Evolutionary conservation across 2,329 filamentous ascomycete species (phyloP).

Genomic region (Colletotrichum filicis): DNA sequence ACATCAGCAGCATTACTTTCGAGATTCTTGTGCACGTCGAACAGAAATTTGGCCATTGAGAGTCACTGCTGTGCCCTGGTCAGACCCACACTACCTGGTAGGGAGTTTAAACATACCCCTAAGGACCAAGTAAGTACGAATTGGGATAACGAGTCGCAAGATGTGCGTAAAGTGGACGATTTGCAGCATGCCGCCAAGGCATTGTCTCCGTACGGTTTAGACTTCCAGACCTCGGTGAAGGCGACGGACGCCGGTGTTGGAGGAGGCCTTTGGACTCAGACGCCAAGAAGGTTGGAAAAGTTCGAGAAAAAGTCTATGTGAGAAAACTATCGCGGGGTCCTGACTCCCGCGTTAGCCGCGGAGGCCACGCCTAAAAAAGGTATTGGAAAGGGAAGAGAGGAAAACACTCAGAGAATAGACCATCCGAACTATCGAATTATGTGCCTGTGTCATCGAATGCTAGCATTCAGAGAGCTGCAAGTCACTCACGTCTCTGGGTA

Average conservation of each 20-base stretch:
- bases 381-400: not conserved
- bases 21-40: too few species aligned
- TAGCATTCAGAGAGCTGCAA: conserved; percentile 24
- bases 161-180: conserved; percentile 4
- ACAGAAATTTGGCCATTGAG: too few species aligned
- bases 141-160: conserved; percentile 16
- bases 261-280: conserved; percentile 6
- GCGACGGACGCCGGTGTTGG: conserved; percentile 1
- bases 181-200: conserved; percentile 2
- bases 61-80: too few species aligned
- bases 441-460: conserved; percentile 25
- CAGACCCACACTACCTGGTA: too few species aligned
- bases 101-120: too few species aligned
- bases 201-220: not conserved
- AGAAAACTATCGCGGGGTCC: not conserved
- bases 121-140: too few species aligned
- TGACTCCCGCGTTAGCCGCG: conserved; percentile 24
- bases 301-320: conserved; percentile 25
- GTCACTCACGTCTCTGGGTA: conserved; percentile 1
- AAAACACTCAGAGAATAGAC: not conserved
- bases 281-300: conserved; percentile 17
- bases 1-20: too few species aligned
- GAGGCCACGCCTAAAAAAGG: not conserved
- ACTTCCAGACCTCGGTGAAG: conserved; percentile 15
- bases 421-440: conserved; percentile 26